A percentile compares a stretch with the other conserved stretches of the same genome.
These are phyloP conservation scores for Tagetes erecta DNA, from an alignment of 129 eudicot species.

Conservation along the genomic window DNA sequence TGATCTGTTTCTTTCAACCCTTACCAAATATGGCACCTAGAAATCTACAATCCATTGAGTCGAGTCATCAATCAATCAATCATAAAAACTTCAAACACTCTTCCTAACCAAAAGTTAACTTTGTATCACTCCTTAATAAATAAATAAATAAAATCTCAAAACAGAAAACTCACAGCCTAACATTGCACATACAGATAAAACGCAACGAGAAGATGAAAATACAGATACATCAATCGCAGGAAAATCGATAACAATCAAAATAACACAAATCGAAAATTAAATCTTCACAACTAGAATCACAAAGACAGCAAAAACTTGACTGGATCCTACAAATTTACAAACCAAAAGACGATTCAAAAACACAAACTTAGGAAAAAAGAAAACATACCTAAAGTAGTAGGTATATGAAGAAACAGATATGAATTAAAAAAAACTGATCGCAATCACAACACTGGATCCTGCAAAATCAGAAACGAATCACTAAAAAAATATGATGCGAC, in stretches of 20 bases:
- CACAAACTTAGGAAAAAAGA: background rate
- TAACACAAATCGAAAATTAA: background rate
- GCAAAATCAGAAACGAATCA: background rate
- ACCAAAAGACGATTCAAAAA: slow-evolving; percentile 9
- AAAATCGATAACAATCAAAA: slow-evolving; percentile 2
- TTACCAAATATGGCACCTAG: background rate
- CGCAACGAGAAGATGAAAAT: slow-evolving; percentile 14
- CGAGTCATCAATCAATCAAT: slow-evolving; percentile 16
- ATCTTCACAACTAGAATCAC: slow-evolving; percentile 17
- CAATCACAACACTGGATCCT: too few relatives aligned
- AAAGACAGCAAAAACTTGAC: background rate
- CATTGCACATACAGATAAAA: background rate
- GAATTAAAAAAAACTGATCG: too few relatives aligned
- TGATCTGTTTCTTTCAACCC: background rate
- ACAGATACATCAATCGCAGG: background rate
- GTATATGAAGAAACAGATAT: background rate
- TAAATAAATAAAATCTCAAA: background rate
- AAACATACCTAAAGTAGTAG: slow-evolving; percentile 10
- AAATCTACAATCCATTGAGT: slow-evolving; percentile 8
- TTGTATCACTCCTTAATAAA: slow-evolving; percentile 1
- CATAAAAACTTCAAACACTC: background rate
- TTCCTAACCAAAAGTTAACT: background rate
- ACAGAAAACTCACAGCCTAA: background rate
- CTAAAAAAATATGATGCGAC: slow-evolving; percentile 3
- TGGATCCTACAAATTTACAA: slow-evolving; percentile 32